Base-by-base conservation (phyloP, 1,139 yeast species). In the Geotrichum carabidarum region DNA sequence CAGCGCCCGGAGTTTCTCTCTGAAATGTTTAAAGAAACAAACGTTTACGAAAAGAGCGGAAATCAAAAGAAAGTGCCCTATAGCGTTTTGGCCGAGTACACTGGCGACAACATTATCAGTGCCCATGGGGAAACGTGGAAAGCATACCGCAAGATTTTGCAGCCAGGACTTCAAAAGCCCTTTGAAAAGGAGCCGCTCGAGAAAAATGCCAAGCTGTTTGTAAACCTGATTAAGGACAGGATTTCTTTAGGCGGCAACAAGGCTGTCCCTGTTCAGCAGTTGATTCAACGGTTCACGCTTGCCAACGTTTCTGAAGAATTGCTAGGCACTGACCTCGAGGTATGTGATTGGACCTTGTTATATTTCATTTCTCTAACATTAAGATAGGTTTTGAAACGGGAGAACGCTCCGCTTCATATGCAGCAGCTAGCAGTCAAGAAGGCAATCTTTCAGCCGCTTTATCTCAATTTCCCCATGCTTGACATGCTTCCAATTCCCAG, bases 81-180 rank as follows among this genome's bases (percentile, higher is more conserved):
- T 55, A 75, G 84, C 7, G 79, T 81, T 1, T 63, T 81, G 38
- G 77, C 84, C 0, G 71, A 72, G 8, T 82, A 82, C 59, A 80
- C 85, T 0, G 86, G 86, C 0, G 85, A 81, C 58, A 82, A 82
- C 62, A 73, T 82, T 1, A 82, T 82, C 32, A 80, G 85, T 61
- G 79, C 85, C 0, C 83, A 80, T 63, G 84, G 84, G 0, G 65
- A 67, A 1, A 63, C 66, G n/a, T 82, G 86, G 86, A 77, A 66
- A 58, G 59, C 67, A 8, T 82, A 80, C 61, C 69, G 86, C 57
- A 67, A 66, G 3, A 64, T 77, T 17, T 64, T 81, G 43, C 75
- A 81, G 4, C 69, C 71, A n/a, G 75, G 80, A 1, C 71, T 82
- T 30, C 83, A 54, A 44, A 57, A 79, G 57, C 78, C 78, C 58